Base-by-base conservation (phyloP, 2,329 filamentous ascomycete species). In the Metarhizium guizhouense region DNA sequence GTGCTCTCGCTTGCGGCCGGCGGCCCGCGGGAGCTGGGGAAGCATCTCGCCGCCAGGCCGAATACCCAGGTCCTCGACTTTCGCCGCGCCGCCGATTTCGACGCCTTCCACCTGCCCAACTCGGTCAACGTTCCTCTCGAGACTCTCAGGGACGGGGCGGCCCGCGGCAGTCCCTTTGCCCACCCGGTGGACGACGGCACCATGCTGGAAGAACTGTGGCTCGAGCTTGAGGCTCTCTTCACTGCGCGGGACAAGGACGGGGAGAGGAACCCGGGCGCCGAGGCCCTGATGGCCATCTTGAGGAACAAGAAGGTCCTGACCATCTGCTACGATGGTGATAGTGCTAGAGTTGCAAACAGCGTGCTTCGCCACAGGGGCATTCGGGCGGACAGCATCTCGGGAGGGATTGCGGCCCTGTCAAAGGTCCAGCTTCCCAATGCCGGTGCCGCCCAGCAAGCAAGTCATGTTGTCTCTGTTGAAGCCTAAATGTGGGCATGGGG, bases 261-360 rank as follows among this genome's bases (percentile, higher is more conserved):
- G 16, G 65, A 60, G 29, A 61, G 64, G 13, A 66, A 67, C 51
- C 52, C 61, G 4, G 64, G 62, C 3, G 65, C 65, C 0, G 64
- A 65, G 49, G 60, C 60, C 20, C 53, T 70, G 18, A 59, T 67
- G 56, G 60, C 61, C 2, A 60, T 67, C 2, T 61, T 75, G 10
- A 60, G 63, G 20, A 68, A 64, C 6, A 72, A 71, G 52, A 71
- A 69, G 30, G 68, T 79, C 10, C 60, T 81, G 20, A 66, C 79
- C 11, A 61, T 80, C 11, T 82, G 78, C 60, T 81, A 81, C 54
- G 69, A 79, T 52, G 80, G 80, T 3, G 77, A 82, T 53, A 77
- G 76, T 18, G 72, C 79, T 6, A 69, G 79, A 4, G 73, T 82
- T 11, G 79, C 78, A n/a, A 77, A 77, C 29, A 80, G 78, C 55